Evolutionary conservation across 108 stramenopile genomes (phyloP), one percentile per base, ranked within the genome.

Genomic region (Schizochytrium sp.): DNA sequence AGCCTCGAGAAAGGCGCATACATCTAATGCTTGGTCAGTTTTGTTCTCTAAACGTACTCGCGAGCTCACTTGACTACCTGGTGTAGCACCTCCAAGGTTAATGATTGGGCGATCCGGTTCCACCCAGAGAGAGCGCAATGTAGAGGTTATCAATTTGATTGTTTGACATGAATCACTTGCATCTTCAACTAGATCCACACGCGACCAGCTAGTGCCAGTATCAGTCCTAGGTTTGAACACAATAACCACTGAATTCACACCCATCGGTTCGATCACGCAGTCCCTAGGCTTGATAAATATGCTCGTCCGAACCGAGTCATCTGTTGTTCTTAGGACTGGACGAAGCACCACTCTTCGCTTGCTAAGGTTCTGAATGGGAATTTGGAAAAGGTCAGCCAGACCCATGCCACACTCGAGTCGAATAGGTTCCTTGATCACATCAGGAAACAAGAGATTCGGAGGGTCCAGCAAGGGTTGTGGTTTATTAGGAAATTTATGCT

Each of bases 141-240:
- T 69, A 2, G 64, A 44, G 8, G 64, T 38, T 44, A 69, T 69
- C 42, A 69, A 38, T 44, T 69, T 69, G 64, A 69, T 15, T 8
- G 64, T 8, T 8, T 28, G 19, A 38, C 40, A 2, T 7, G 19
- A 69, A 38, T 7, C 64, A 44, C 64, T 69, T 2, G 64, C 64
- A 15, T 69, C 64, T 44, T 69, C 64, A 44, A 69, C 64, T 38
- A 69, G 64, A 38, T 69, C 64, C 42, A 69, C 64, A 44, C 64
- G 64, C 64, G 42, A 69, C 64, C 64, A 69, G 64, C 44, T 69
- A 38, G 64, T 69, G 12, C 64, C 64, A 44, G 28, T 38, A 69
- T 69, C 64, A 8, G 64, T 15, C 5, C 64, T 38, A 8, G 64
- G 64, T 44, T 44, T 44, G 44, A 69, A 69, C 8, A 44, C 64